Conservation (phyloP, 2,329 filamentous ascomycete species). For the Cephalotrichum gorgonifer region DNA sequence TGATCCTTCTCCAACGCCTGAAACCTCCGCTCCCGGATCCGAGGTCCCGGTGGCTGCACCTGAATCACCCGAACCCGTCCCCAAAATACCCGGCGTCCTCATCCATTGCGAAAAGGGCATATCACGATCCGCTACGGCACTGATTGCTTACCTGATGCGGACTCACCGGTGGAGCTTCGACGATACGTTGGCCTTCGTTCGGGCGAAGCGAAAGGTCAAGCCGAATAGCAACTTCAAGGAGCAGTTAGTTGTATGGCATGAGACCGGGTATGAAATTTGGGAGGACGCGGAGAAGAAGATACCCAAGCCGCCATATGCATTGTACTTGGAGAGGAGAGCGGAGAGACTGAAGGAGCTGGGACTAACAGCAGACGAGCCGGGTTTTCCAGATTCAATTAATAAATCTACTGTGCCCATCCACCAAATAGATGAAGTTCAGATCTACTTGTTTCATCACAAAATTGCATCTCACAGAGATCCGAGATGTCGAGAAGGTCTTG, state of each 20-base stretch:
- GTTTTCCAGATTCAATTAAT: too few relatives aligned
- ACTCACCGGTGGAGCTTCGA: slow-evolving; percentile 10
- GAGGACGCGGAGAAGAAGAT: slow-evolving; percentile 12
- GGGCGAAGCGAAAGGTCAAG: slow-evolving; percentile 12
- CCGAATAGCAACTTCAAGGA: slow-evolving; percentile 19
- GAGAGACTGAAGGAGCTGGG: slow-evolving; percentile 5
- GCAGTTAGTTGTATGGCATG: slow-evolving; percentile 21
- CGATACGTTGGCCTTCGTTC: slow-evolving; percentile 11
- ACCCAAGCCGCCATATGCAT: slow-evolving; percentile 16
- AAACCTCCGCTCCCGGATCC: too few relatives aligned
- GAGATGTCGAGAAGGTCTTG: too few relatives aligned
- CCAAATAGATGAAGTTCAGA: too few relatives aligned
- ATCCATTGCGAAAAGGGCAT: slow-evolving; percentile 22
- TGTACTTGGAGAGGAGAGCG: slow-evolving; percentile 8
- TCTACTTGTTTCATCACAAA: too few relatives aligned
- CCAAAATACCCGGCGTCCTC: too few relatives aligned
- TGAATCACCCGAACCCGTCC: too few relatives aligned
- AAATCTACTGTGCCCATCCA: too few relatives aligned
- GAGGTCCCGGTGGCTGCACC: neutral
- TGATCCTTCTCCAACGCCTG: neutral
- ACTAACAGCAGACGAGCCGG: too few relatives aligned
- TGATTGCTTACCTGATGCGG: slow-evolving; percentile 22
- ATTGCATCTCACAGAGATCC: too few relatives aligned
- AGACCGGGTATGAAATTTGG: slow-evolving; percentile 18
- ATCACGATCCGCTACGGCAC: slow-evolving; percentile 19